Evolutionary conservation across 2,329 filamentous ascomycete genomes (phyloP).

Genomic region (Arthrobotrys sinensis): DNA sequence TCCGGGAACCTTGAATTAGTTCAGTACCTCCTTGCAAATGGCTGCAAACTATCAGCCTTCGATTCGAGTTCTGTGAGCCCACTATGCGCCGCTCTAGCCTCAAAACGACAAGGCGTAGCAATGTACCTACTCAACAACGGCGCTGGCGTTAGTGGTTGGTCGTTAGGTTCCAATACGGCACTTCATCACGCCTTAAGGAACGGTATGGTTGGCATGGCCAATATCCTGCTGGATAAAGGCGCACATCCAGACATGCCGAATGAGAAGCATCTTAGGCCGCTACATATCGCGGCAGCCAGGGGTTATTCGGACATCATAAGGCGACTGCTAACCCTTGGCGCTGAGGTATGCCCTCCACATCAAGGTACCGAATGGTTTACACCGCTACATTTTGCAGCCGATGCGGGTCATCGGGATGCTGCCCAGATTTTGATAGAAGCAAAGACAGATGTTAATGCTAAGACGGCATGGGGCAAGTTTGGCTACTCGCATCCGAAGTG

Average conservation of each 20-base stretch:
- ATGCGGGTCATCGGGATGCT: conserved; percentile 18
- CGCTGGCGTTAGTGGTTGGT: conserved; percentile 18
- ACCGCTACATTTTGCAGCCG: conserved; percentile 40
- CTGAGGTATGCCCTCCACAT: conserved; percentile 42
- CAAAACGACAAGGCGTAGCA: conserved; percentile 35
- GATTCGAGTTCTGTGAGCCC: conserved; percentile 18
- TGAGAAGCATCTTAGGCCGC: conserved; percentile 36
- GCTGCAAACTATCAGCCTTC: neutral
- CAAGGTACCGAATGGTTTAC: conserved; percentile 51
- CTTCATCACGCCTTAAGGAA: conserved; percentile 39
- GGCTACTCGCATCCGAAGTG: conserved; percentile 57
- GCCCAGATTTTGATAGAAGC: conserved; percentile 29
- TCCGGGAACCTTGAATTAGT: conserved; percentile 46
- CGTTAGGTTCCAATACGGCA: conserved; percentile 15
- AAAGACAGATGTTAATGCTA: conserved; percentile 39
- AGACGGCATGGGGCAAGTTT: conserved; percentile 38
- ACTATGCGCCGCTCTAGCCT: conserved; percentile 38
- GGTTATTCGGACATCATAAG: conserved; percentile 8
- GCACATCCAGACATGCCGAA: conserved; percentile 30
- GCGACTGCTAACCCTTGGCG: conserved; percentile 27
- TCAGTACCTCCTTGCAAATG: conserved; percentile 33
- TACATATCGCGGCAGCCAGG: conserved; percentile 41
- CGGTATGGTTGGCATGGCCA: conserved; percentile 33
- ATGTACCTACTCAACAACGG: conserved; percentile 31
- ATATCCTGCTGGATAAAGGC: conserved; percentile 36